Evolutionary conservation across 2,329 filamentous ascomycete species (phyloP).

Genomic region (Alternaria consortialis): DNA sequence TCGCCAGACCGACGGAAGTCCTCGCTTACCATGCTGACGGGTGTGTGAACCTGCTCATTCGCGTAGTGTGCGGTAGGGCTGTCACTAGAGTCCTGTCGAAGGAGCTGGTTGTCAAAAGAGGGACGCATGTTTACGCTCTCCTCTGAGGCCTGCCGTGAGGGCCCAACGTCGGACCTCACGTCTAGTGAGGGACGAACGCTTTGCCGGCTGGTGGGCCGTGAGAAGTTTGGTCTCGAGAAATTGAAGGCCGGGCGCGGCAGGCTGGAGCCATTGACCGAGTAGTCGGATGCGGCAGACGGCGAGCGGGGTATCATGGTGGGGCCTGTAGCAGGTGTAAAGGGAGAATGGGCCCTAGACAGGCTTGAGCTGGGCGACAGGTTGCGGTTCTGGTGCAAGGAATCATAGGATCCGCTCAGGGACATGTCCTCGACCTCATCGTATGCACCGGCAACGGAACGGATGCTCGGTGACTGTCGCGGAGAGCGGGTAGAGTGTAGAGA

Average conservation of each 20-base stretch:
- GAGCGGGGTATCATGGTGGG: constrained; percentile 71
- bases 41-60: constrained; percentile 73
- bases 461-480: constrained; percentile 53
- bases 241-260: constrained; percentile 83
- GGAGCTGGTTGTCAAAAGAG: constrained; percentile 50
- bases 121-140: constrained; percentile 49
- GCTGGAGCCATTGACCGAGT: constrained; percentile 67
- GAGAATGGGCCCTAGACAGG: constrained; percentile 67
- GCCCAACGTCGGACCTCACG: constrained; percentile 45
- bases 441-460: constrained; percentile 59
- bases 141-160: constrained; percentile 48
- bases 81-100: constrained; percentile 54
- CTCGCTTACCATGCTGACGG: constrained; percentile 76
- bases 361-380: constrained; percentile 80
- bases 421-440: constrained; percentile 76
- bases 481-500: constrained; percentile 43
- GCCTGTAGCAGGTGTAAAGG: constrained; percentile 69
- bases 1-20: constrained; percentile 66
- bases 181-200: constrained; percentile 62
- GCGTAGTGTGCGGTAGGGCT: constrained; percentile 66
- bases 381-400: constrained; percentile 70
- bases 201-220: constrained; percentile 82
- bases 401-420: constrained; percentile 66
- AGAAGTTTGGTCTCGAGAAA: constrained; percentile 81
- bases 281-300: constrained; percentile 84